Evolutionary conservation across 345 rosid species (phyloP).

Genomic region (Hirschfeldia incana): DNA sequence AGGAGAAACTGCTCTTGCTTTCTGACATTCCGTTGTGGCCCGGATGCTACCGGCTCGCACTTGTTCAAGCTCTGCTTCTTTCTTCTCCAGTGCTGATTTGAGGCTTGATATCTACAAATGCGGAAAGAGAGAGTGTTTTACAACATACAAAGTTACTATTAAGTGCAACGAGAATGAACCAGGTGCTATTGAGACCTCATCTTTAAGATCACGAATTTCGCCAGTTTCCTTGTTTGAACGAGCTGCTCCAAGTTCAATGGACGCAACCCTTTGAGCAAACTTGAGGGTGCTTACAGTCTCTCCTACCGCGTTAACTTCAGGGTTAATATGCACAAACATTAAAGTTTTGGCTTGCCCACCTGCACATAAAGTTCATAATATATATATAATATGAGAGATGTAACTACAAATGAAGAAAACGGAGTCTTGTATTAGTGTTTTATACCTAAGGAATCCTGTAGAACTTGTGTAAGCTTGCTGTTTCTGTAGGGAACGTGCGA

Average conservation of each 20-base stretch:
- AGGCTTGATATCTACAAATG: constrained; percentile 68
- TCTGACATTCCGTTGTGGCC: constrained; percentile 58
- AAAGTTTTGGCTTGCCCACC: constrained; percentile 98
- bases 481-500: constrained; percentile 90
- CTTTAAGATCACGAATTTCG: constrained; percentile 84
- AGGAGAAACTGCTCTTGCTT: constrained; percentile 83
- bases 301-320: constrained; percentile 75
- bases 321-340: constrained; percentile 94
- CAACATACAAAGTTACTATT: background rate
- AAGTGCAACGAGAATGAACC: background rate
- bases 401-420: constrained; percentile 8
- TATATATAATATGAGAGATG: background rate
- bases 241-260: constrained; percentile 96
- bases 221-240: constrained; percentile 89
- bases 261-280: constrained; percentile 95
- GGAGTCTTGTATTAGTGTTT: background rate
- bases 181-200: constrained; percentile 58
- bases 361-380: constrained; percentile 25
- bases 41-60: constrained; percentile 46
- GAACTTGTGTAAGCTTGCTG: constrained; percentile 95
- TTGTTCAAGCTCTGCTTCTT: constrained; percentile 84
- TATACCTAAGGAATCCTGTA: constrained; percentile 90
- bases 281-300: constrained; percentile 96
- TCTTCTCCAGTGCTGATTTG: constrained; percentile 73
- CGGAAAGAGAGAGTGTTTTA: background rate